Conservation (phyloP, 345 rosid genomes). For the Heritiera littoralis region DNA sequence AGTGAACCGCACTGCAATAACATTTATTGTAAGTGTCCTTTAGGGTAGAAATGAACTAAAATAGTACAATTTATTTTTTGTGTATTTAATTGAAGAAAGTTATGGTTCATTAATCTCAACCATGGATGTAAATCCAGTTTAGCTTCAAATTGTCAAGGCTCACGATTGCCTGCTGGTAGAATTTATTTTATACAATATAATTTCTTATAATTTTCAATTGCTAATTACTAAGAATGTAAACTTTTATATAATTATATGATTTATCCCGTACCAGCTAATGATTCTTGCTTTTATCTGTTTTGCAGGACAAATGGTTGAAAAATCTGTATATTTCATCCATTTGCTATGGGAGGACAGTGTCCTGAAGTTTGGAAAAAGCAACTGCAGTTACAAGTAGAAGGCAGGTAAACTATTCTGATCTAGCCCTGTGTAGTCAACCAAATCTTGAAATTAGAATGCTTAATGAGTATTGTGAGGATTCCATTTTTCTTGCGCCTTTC, state of each 20-base stretch:
- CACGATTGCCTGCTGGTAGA: background rate
- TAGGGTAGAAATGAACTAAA: background rate
- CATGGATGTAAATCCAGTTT: slow-evolving; percentile 12
- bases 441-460: background rate
- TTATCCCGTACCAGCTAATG: background rate
- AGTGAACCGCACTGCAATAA: background rate
- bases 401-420: slow-evolving; percentile 10
- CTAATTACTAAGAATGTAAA: background rate
- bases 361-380: slow-evolving; percentile 37
- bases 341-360: slow-evolving; percentile 87
- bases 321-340: slow-evolving; percentile 82
- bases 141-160: background rate
- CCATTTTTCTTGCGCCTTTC: background rate
- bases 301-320: slow-evolving; percentile 90
- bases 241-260: background rate
- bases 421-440: background rate
- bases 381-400: background rate
- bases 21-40: background rate
- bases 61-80: background rate
- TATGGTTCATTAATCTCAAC: background rate
- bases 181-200: background rate
- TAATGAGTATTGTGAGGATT: background rate
- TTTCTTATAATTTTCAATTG: background rate
- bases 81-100: background rate
- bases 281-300: slow-evolving; percentile 14